Conservation (phyloP, 2,329 filamentous ascomycete genomes). For the Hypoxylon sp. region DNA sequence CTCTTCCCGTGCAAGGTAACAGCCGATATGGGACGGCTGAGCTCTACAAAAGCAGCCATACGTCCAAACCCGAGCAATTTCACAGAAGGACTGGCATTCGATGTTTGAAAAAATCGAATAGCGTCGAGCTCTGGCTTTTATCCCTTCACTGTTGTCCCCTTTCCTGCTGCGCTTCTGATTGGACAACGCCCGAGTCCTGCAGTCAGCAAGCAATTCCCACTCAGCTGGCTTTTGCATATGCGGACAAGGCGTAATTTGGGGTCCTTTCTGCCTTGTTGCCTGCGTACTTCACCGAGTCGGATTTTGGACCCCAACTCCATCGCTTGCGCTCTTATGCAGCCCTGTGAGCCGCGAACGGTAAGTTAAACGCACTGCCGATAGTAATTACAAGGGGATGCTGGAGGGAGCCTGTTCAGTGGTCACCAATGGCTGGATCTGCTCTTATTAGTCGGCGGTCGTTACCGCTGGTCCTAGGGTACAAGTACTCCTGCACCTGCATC, state of each 20-base stretch:
- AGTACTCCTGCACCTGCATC: constrained; percentile 48
- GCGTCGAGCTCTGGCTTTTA: constrained; percentile 46
- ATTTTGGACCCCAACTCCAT: constrained; percentile 55
- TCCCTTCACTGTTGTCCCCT: constrained; percentile 41
- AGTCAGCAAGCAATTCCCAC: constrained; percentile 54
- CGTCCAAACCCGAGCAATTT: constrained; percentile 50
- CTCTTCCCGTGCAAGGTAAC: constrained; percentile 36
- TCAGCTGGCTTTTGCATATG: constrained; percentile 51
- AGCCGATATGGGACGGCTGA: constrained; percentile 34
- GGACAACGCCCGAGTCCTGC: constrained; percentile 54
- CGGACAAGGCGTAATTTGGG: constrained; percentile 53
- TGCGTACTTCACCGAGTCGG: constrained; percentile 55
- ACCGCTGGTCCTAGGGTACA: constrained; percentile 54
- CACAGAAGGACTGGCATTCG: constrained; percentile 44
- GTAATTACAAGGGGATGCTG: constrained; percentile 47
- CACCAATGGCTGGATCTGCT: constrained; percentile 49
- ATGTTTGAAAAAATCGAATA: constrained; percentile 43
- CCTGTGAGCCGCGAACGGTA: constrained; percentile 52
- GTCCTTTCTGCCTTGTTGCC: constrained; percentile 57
- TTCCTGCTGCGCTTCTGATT: constrained; percentile 49
- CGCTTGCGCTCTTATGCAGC: constrained; percentile 50
- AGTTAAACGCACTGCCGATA: constrained; percentile 53
- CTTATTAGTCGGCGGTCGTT: constrained; percentile 49
- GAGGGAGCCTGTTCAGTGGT: constrained; percentile 52
- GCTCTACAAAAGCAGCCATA: constrained; percentile 46